Evolutionary conservation across 1,284 basidiomycete species (phyloP).

Genomic region (Trichosporon sp.): DNA sequence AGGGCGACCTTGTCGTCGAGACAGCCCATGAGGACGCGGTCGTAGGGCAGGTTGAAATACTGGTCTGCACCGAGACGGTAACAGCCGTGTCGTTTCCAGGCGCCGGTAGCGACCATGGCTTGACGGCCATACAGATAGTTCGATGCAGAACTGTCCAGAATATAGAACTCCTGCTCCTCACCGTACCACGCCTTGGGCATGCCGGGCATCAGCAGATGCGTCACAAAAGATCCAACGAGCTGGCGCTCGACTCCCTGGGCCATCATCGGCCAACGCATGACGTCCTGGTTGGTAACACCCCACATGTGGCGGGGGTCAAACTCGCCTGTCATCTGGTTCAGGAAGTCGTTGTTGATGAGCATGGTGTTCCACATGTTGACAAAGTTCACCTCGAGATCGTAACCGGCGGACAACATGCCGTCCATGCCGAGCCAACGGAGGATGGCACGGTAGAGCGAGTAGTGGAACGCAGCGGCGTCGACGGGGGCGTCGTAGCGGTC

Average conservation of each 20-base stretch:
- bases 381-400: slow-evolving; percentile 73
- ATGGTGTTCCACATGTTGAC: slow-evolving; percentile 82
- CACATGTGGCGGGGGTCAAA: slow-evolving; percentile 82
- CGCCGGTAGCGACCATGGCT: slow-evolving; percentile 72
- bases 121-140: slow-evolving; percentile 85
- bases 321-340: slow-evolving; percentile 62
- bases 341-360: slow-evolving; percentile 76
- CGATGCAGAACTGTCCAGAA: slow-evolving; percentile 72
- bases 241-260: slow-evolving; percentile 72
- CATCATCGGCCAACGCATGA: slow-evolving; percentile 83
- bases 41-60: slow-evolving; percentile 82
- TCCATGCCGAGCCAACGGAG: slow-evolving; percentile 86
- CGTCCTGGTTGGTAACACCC: slow-evolving; percentile 84
- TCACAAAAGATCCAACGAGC: slow-evolving; percentile 69
- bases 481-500: slow-evolving; percentile 58
- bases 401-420: slow-evolving; percentile 79
- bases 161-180: slow-evolving; percentile 77
- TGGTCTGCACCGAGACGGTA: slow-evolving; percentile 80
- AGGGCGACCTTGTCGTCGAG: slow-evolving; percentile 79
- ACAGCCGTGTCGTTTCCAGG: slow-evolving; percentile 88
- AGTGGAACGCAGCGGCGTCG: slow-evolving; percentile 80
- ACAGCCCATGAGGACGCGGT: slow-evolving; percentile 70
- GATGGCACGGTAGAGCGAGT: slow-evolving; percentile 79
- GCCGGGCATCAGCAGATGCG: slow-evolving; percentile 75
- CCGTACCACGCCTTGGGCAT: slow-evolving; percentile 79